phyloP scores from a whole-genome alignment of 768 basidiomycete species.

The Termitomyces bulborhizus region DNA sequence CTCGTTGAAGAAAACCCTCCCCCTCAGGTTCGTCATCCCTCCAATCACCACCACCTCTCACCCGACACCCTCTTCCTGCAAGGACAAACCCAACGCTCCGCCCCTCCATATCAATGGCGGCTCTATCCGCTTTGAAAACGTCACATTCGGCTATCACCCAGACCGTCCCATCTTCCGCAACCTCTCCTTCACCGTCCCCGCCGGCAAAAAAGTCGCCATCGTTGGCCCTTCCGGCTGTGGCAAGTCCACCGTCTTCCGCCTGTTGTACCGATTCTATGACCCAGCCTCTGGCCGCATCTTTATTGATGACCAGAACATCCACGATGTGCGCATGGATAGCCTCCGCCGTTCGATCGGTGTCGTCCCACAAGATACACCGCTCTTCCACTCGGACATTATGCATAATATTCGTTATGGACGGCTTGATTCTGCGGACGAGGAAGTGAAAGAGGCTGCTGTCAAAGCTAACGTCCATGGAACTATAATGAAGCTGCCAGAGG shows the following conservation, averaged over 20 bases:
- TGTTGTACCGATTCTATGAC: constrained; percentile 93
- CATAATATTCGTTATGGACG: constrained; percentile 95
- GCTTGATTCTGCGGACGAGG: constrained; percentile 81
- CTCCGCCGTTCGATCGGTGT: constrained; percentile 80
- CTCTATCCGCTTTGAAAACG: constrained; percentile 88
- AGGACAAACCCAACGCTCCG: constrained; percentile 68
- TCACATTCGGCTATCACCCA: constrained; percentile 89
- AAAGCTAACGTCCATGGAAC: constrained; percentile 87
- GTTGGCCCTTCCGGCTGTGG: constrained; percentile 97
- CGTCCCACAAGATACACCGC: constrained; percentile 96
- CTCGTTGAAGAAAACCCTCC: constrained; percentile 77
- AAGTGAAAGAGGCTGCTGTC: constrained; percentile 77
- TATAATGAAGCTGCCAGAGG: constrained; percentile 74
- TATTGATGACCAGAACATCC: constrained; percentile 85
- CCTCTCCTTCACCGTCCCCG: constrained; percentile 86
- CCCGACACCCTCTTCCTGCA: background rate
- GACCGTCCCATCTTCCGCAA: constrained; percentile 86
- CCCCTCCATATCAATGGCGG: constrained; percentile 73
- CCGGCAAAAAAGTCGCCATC: constrained; percentile 94
- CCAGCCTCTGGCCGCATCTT: constrained; percentile 75
- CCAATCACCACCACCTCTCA: background rate
- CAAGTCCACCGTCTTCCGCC: constrained; percentile 93
- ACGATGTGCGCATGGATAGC: constrained; percentile 61
- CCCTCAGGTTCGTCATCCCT: constrained; percentile 37
- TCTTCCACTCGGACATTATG: constrained; percentile 94